Evolutionary conservation across 2,329 filamentous ascomycete genomes (phyloP), one percentile per base, ranked within the genome.

Genomic region (Dactylellina parvicollis): DNA sequence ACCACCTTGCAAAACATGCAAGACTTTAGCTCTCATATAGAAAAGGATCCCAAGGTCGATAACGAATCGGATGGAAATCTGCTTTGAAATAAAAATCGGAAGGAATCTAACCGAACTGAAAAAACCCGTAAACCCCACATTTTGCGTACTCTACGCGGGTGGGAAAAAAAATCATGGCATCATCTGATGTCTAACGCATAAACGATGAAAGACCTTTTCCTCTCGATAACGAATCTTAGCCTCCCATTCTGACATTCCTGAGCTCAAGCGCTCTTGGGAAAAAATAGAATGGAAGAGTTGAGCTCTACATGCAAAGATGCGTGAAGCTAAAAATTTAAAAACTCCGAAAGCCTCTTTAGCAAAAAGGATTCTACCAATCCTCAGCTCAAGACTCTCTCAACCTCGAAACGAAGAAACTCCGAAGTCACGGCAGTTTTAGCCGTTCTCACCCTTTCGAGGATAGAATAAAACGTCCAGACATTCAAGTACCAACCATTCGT

Each of bases 401-500:
- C n/a, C n/a, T n/a, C n/a, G n/a, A n/a, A n/a, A n/a, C n/a, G n/a
- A n/a, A 47, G 4, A 22, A 44, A 32, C 14, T 30, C 12, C 20
- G 16, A 12, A 14, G 28, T 7, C 5, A 38, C 1, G 42, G 62
- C 42, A 67, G 32, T 42, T 67, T 67, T 67, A 67, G 62, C 52
- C 62, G 52, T 50, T 8, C 30, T 18, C 12, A 12, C 10, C 24
- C 20, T 14, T 54, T 54, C 42, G 24, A 36, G 18, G 40, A 62
- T 28, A 42, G 24, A 38, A 56, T 56, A 62, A 42, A 52, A 50
- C 20, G 56, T 34, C 28, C 14, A 26, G 26, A 61, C 52, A 44
- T 40, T 32, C 30, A 47, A 18, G 40, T 36, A 52, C 46, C 34
- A 42, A 22, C 9, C 22, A 36, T n/a, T 3, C 24, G 40, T 20